Base-by-base conservation (phyloP, 768 basidiomycete genomes). In the Rhodocollybia butyracea region DNA sequence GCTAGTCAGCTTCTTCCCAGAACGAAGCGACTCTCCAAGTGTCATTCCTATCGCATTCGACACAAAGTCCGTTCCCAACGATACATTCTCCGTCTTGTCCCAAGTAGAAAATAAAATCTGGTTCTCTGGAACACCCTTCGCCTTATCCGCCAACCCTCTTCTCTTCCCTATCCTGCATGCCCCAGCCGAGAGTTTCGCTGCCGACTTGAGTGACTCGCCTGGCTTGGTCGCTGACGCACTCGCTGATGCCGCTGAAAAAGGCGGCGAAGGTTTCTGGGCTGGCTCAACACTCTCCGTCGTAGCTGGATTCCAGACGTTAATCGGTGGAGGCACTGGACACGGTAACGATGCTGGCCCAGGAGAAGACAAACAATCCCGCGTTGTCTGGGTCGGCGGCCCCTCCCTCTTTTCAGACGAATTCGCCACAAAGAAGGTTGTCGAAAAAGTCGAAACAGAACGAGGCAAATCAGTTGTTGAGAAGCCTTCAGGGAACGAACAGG, bases 281-380 rank as follows among this genome's bases (percentile, higher is more conserved):
- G 96, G 96, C 7, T 83, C 82, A 58, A 76, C 80, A 39, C 77
- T 94, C 32, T 77, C 83, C 41, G 73, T 97, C 26, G 92, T 94
- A 26, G 88, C 88, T 5, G 95, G 92, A 5, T 91, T 98, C 79
- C 97, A 99, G 69, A 83, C 93, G 2, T 71, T 77, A 21, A 82
- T 82, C 56, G 91, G 88, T 59, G 48, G 48, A 34, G 48, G 48
- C 2, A 50, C 48, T 8, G 48, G 48, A 17, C 48, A 50, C 22
- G 48, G 48, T n/a, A 11, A 19, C 12, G 48, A 50, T n/a, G 31
- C 48, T 22, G 48, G 48, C 21, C 24, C 27, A 24, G 48, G 48
- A n/a, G 48, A 50, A 50, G 34, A 50, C 34, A 24, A 39, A 21
- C 48, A 50, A 38, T 86, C 86, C 0, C 80, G 96, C 12, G 80